These are phyloP conservation scores for Boletus pseudopeckii DNA, from an alignment of 768 basidiomycete species.

Conservation along the genomic window DNA sequence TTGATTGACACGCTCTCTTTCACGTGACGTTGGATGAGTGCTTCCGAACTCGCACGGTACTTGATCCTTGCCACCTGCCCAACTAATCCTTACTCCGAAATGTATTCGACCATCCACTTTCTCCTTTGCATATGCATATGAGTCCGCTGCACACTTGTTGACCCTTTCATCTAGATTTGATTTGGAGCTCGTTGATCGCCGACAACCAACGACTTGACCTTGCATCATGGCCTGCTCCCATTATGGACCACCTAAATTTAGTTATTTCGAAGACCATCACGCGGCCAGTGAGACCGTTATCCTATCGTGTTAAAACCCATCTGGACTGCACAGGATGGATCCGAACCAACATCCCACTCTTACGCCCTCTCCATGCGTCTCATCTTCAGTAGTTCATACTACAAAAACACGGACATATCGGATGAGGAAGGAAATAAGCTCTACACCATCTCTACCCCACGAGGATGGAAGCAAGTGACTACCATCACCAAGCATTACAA, in stretches of 20 bases:
- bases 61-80: no score
- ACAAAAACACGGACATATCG: slow-evolving; percentile 18
- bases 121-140: background rate
- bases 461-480: slow-evolving; percentile 12
- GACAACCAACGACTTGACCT: background rate
- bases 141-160: background rate
- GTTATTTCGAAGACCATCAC: background rate
- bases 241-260: slow-evolving; percentile 6
- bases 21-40: no score
- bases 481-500: slow-evolving; percentile 8
- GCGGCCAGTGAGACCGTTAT: slow-evolving; percentile 1
- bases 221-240: background rate
- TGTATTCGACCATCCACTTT: background rate
- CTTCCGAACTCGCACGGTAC: no score
- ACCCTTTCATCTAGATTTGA: background rate
- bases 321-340: background rate
- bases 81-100: no score
- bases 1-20: no score
- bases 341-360: background rate
- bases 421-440: slow-evolving; percentile 18
- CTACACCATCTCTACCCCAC: slow-evolving; percentile 17
- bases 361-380: slow-evolving; percentile 8
- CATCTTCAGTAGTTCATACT: slow-evolving; percentile 13
- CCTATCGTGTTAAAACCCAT: background rate
- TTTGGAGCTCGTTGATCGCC: background rate